Conservation (phyloP, 2,329 filamentous ascomycete species). For the Claviceps purpurea region DNA sequence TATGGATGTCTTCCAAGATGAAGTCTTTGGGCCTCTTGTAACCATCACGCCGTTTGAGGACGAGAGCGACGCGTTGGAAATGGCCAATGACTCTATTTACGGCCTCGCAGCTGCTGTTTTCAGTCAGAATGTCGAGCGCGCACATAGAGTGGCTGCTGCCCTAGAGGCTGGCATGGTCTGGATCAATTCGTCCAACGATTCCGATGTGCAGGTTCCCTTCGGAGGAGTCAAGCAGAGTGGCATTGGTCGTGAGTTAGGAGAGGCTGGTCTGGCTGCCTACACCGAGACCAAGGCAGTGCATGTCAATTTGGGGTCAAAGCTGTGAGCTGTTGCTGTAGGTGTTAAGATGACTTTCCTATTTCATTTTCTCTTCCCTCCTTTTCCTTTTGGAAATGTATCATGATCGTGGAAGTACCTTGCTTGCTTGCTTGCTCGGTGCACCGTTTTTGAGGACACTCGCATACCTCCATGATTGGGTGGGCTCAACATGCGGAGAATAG, state of each 20-base stretch:
- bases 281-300: constrained; percentile 27
- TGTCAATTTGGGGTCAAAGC: constrained; percentile 17
- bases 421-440: too few species aligned
- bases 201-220: constrained; percentile 30
- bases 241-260: constrained; percentile 31
- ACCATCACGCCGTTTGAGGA: constrained; percentile 28
- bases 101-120: constrained; percentile 50
- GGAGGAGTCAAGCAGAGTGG: constrained; percentile 36
- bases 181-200: constrained; percentile 35
- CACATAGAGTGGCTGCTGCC: constrained; percentile 35
- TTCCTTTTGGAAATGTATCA: neutral
- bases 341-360: too few species aligned
- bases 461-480: too few species aligned
- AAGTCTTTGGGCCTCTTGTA: constrained; percentile 33
- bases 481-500: too few species aligned
- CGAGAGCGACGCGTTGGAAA: constrained; percentile 26
- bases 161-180: constrained; percentile 48
- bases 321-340: constrained; percentile 10
- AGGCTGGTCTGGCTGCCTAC: constrained; percentile 30
- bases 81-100: constrained; percentile 42
- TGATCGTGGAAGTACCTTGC: too few species aligned
- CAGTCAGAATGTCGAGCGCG: constrained; percentile 39
- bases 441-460: too few species aligned
- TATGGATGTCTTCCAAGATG: constrained; percentile 33
- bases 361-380: neutral